Conservation (phyloP, 805 yeast genomes). For the Trichomonascus vanleenenianus region DNA sequence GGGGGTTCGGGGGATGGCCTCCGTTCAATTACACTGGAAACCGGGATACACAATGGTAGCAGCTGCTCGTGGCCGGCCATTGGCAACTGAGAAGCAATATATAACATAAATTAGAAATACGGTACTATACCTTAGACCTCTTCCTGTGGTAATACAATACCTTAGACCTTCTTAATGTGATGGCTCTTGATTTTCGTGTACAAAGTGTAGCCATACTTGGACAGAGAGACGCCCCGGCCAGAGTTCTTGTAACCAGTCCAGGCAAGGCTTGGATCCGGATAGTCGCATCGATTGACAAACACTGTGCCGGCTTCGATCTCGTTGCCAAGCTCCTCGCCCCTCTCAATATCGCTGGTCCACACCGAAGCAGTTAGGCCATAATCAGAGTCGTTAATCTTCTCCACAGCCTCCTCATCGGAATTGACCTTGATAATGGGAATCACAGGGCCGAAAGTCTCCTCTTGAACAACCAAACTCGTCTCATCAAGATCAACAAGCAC, state of each 20-base stretch:
- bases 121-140: too few relatives aligned
- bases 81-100: too few relatives aligned
- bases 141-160: too few relatives aligned
- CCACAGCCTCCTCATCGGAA: conserved; percentile 66
- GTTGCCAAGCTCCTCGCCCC: conserved; percentile 56
- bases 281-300: conserved; percentile 58
- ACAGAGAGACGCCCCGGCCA: conserved; percentile 67
- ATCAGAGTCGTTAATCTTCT: conserved; percentile 64
- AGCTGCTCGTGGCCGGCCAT: too few relatives aligned
- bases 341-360: conserved; percentile 63
- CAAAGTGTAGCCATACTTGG: conserved; percentile 51
- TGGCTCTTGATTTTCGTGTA: conserved; percentile 29
- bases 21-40: too few relatives aligned
- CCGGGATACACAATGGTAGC: too few relatives aligned
- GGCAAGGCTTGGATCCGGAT: conserved; percentile 56
- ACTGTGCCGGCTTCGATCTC: conserved; percentile 57
- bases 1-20: too few relatives aligned
- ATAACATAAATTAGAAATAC: too few relatives aligned
- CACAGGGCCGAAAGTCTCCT: conserved; percentile 89
- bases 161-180: conserved; percentile 23
- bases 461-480: conserved; percentile 57
- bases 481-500: conserved; percentile 69
- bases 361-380: conserved; percentile 87
- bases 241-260: conserved; percentile 70
- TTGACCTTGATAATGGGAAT: conserved; percentile 67